phyloP scores from a whole-genome alignment of 2,329 filamentous ascomycete genomes.

The Cladosporium oxysporum region DNA sequence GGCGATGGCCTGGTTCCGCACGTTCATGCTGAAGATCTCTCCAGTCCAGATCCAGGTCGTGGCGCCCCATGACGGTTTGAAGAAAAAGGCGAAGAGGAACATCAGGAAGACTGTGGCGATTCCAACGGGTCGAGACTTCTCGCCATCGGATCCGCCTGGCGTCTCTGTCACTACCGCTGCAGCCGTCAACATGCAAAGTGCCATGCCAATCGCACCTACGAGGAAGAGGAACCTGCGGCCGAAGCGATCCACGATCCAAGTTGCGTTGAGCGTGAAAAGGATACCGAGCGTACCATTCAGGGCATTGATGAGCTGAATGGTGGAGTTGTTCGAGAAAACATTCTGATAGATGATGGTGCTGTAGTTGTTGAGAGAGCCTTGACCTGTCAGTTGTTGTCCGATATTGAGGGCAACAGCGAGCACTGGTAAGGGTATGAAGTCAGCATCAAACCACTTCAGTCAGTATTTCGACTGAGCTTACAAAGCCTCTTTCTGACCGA shows the following conservation, averaged over 20 bases:
- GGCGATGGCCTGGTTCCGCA: slow-evolving; percentile 2
- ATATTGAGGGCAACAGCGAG: background rate
- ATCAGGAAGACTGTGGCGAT: slow-evolving; percentile 5
- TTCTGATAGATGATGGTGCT: slow-evolving; percentile 14
- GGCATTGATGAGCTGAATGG: slow-evolving; percentile 10
- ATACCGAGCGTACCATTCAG: slow-evolving; percentile 3
- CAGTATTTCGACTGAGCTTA: background rate
- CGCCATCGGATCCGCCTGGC: slow-evolving; percentile 3
- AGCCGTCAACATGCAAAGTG: slow-evolving; percentile 62
- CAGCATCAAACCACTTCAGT: background rate
- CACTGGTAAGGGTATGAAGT: background rate
- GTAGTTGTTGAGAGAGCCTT: slow-evolving; percentile 11
- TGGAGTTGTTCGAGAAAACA: slow-evolving; percentile 9
- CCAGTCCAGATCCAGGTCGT: slow-evolving; percentile 10
- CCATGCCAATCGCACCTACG: slow-evolving; percentile 68
- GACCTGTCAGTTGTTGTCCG: slow-evolving; percentile 3
- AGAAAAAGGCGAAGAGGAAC: slow-evolving; percentile 9
- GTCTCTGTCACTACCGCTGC: slow-evolving; percentile 6
- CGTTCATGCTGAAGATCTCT: slow-evolving; percentile 10
- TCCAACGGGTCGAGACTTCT: slow-evolving; percentile 1
- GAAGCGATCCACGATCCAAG: slow-evolving; percentile 72
- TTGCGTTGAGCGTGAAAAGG: slow-evolving; percentile 48
- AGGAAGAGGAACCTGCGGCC: slow-evolving; percentile 71
- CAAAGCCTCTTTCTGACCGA: background rate
- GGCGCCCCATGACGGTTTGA: slow-evolving; percentile 9